Evolutionary conservation across 495 filamentous ascomycete genomes (phyloP), one percentile per base, ranked within the genome.

Genomic region (Pseudevernia furfuracea): DNA sequence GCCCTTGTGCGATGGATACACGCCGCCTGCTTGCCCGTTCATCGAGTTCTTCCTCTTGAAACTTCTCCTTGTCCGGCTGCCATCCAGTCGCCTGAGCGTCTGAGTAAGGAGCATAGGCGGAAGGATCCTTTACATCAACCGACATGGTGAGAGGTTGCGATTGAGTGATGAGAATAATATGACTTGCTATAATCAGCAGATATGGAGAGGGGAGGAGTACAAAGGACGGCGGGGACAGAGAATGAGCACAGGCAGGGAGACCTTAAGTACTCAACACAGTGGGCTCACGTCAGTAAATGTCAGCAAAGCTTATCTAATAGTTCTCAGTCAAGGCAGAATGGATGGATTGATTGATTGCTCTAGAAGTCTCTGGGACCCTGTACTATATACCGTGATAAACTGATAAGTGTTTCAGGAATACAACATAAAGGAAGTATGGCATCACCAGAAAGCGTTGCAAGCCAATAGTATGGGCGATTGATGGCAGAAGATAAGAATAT

Each of bases 1-100:
- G 32, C 17, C 64, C 64, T 41, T 58, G 36, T 30, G 59, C 64
- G 39, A 66, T 66, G 25, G 64, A 66, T n/a, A 32, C 25, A 49
- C 64, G 64, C 30, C 64, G 46, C 23, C 3, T 23, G 7, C n/a
- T 25, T 25, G 21, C 12, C 46, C 9, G 21, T 48, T n/a, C 41
- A 44, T n/a, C 19, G 14, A 44, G 19, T 3, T 21, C 41, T 44
- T 44, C 19, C 41, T n/a, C 46, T n/a, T n/a, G n/a, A n/a, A n/a
- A n/a, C 3, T 23, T 48, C n/a, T 48, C 46, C 46, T 23, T 48
- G 46, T 48, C 46, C 46, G 46, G 46, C 46, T 48, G 46, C n/a
- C n/a, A 48, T 11, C n/a, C 46, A 23, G 46, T 7, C 5, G 5
- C n/a, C 46, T 48, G 46, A 48, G n/a, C 46, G 46, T 48, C 46